phyloP scores from a whole-genome alignment of 805 yeast species.

The Maudiozyma saulgeensis region DNA sequence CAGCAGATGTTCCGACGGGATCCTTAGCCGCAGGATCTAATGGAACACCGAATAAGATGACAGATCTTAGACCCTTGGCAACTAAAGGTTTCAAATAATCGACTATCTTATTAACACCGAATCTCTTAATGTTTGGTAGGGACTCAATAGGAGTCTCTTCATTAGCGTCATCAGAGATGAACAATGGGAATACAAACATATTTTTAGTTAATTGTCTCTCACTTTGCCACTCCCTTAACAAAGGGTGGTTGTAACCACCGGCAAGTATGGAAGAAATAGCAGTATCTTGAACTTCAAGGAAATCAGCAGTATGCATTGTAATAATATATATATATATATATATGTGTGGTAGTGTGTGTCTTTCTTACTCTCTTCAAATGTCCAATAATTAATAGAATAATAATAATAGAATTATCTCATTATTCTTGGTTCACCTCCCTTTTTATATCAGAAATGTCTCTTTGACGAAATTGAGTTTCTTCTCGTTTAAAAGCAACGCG shows the following conservation, averaged over 20 bases:
- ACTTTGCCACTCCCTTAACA: slow-evolving; percentile 83
- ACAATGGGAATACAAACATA: slow-evolving; percentile 89
- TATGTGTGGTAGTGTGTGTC: too few species aligned
- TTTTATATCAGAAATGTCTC: too few species aligned
- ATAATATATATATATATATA: too few species aligned
- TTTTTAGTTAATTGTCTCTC: slow-evolving; percentile 74
- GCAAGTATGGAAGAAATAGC: slow-evolving; percentile 69
- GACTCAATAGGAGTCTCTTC: slow-evolving; percentile 68
- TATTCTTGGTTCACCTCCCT: slow-evolving; percentile 10
- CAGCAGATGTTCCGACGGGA: slow-evolving; percentile 77
- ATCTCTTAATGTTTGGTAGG: slow-evolving; percentile 80
- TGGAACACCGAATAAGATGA: slow-evolving; percentile 88
- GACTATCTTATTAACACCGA: slow-evolving; percentile 70
- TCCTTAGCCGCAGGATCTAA: slow-evolving; percentile 69
- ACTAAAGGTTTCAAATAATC: slow-evolving; percentile 65
- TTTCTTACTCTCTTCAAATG: too few species aligned
- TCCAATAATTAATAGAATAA: too few species aligned
- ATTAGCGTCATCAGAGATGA: slow-evolving; percentile 70
- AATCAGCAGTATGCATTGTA: slow-evolving; percentile 60
- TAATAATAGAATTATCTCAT: too few species aligned
- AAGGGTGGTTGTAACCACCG: slow-evolving; percentile 91
- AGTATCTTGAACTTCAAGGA: slow-evolving; percentile 47
- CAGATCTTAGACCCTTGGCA: slow-evolving; percentile 73
- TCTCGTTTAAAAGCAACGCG: background rate
- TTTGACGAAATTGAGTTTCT: too few species aligned